A percentile compares a stretch with the other conserved stretches of the same genome.
Conservation (phyloP, 2,329 filamentous ascomycete genomes). For the Furcasterigmium sp. region DNA sequence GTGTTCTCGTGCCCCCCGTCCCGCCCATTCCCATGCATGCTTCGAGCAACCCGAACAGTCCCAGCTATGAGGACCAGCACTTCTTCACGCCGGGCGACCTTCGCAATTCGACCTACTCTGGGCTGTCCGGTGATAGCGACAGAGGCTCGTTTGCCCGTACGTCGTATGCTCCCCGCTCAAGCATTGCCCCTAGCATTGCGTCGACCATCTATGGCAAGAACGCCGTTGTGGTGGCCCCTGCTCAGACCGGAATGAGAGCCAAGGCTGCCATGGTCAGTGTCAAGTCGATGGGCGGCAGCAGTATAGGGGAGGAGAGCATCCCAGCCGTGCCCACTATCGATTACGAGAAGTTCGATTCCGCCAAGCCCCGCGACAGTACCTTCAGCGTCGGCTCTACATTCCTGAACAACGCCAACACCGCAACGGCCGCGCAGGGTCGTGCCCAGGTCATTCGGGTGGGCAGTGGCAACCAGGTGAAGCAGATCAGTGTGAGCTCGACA, state of each 20-base stretch:
- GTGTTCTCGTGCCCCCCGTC: constrained; percentile 80
- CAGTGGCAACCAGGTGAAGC: constrained; percentile 36
- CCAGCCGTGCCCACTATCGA: constrained; percentile 73
- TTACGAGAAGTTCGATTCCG: constrained; percentile 49
- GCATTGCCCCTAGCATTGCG: constrained; percentile 80
- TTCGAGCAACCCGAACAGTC: constrained; percentile 48
- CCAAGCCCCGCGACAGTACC: constrained; percentile 45
- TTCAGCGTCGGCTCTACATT: constrained; percentile 67
- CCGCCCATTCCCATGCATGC: constrained; percentile 77
- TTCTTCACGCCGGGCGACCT: constrained; percentile 92
- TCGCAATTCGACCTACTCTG: constrained; percentile 86
- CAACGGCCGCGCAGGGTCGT: constrained; percentile 50
- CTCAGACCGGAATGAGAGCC: constrained; percentile 79
- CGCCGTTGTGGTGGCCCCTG: constrained; percentile 74
- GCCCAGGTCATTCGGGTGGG: constrained; percentile 58
- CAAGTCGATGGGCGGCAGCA: constrained; percentile 60
- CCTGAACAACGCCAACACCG: constrained; percentile 56
- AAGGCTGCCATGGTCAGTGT: constrained; percentile 94
- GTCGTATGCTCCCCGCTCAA: constrained; percentile 58
- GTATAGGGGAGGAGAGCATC: constrained; percentile 45
- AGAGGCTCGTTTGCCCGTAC: constrained; percentile 56
- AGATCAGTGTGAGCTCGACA: constrained; percentile 32
- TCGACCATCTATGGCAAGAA: constrained; percentile 94
- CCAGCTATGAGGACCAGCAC: constrained; percentile 68
- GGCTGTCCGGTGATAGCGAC: constrained; percentile 59